Evolutionary conservation across 78 protist species (phyloP).

Genomic region (Dictyostelium intermedium): DNA sequence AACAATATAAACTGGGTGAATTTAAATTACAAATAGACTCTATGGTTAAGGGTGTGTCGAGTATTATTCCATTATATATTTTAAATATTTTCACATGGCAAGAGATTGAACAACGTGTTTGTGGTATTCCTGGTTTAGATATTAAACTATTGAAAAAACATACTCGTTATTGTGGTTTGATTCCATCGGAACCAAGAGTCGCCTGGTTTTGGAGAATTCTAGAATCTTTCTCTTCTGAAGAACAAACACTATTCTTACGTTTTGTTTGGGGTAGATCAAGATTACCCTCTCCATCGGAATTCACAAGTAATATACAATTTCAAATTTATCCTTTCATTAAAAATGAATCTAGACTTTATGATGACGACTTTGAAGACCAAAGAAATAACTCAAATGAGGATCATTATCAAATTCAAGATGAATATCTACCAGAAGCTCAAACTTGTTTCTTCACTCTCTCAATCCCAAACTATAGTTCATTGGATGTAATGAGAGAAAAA

Average conservation of each 20-base stretch:
- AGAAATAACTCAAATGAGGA: neutral
- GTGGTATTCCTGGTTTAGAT: constrained; percentile 81
- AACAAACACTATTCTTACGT: constrained; percentile 72
- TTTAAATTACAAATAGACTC: constrained; percentile 69
- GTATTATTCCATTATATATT: constrained; percentile 51
- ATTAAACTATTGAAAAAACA: constrained; percentile 70
- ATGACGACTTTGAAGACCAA: constrained; percentile 12
- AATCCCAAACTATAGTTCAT: constrained; percentile 86
- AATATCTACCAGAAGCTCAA: constrained; percentile 85
- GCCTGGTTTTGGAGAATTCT: constrained; percentile 75
- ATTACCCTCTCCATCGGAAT: constrained; percentile 76
- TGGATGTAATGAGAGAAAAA: constrained; percentile 71
- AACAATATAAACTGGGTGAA: constrained; percentile 70
- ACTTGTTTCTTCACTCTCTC: constrained; percentile 92
- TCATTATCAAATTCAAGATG: constrained; percentile 31
- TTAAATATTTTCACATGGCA: constrained; percentile 81
- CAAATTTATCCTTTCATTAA: constrained; percentile 53
- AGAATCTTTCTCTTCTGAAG: constrained; percentile 78
- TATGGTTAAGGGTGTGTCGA: constrained; percentile 49
- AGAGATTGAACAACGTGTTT: constrained; percentile 76
- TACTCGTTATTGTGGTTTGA: constrained; percentile 67
- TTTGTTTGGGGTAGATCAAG: constrained; percentile 86
- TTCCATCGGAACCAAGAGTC: constrained; percentile 39
- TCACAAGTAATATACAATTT: constrained; percentile 24
- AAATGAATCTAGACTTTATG: constrained; percentile 32